Evolutionary conservation across 306 rosid genomes (phyloP), one percentile per base, ranked within the genome.

Genomic region (Corylus avellana): DNA sequence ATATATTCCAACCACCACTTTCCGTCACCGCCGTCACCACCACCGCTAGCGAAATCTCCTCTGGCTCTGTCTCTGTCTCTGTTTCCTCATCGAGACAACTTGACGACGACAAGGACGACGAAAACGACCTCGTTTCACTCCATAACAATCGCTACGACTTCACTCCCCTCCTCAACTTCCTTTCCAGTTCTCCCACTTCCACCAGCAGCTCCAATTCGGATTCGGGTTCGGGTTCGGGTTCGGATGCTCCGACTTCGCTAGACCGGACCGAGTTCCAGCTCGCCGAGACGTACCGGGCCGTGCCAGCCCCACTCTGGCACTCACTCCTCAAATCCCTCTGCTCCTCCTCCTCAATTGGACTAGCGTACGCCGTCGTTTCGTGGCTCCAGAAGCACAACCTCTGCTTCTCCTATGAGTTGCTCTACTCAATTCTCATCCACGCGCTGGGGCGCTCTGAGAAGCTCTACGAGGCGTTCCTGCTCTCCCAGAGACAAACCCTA

Each of bases 331-430:
- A 92, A 70, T 91, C 94, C 7, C 91, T 94, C 39, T 94, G 98
- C 74, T 83, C 96, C 42, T 80, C 95, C 12, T 55, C 93, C 17
- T 70, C 89, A 20, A 84, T 94, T 13, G 80, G 79, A 4, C 82
- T 91, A 12, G 98, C 96, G 3, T 94, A 92, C 84, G 87, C 87
- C 74, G 92, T 92, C 75, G 98, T 94, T 75, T 84, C 92, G 8
- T 92, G 98, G 98, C 93, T 94, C 27, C 90, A 91, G 58, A 92
- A 84, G 70, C 98, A 94, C 90, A 94, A 94, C 29, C 90, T 94
- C 49, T 94, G 98, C 74, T 94, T 88, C 90, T 92, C 98, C 0
- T 94, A 94, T 76, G 97, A 94, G 84, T 81, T 94, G 18, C 92
- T 94, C 44, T 94, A 92, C 80, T 94, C 98, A 8, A 94, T 94